These are phyloP conservation scores for Naegleria fowleri DNA, from an alignment of 208 protist species.

Conservation along the genomic window DNA sequence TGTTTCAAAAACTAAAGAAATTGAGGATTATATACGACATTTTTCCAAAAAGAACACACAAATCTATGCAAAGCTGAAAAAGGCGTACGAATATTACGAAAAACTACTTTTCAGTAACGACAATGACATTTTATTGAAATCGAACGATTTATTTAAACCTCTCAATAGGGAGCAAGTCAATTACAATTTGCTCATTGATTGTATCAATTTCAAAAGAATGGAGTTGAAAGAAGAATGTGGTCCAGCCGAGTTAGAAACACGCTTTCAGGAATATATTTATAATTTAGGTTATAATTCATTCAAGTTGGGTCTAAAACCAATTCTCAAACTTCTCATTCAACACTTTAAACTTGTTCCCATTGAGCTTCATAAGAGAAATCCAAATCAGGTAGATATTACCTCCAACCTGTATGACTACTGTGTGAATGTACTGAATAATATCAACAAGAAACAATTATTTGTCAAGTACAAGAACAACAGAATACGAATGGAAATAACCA, in stretches of 20 bases:
- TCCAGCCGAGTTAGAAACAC: background rate
- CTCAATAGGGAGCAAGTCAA: too few relatives aligned
- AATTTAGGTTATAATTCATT: background rate
- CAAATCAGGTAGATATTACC: background rate
- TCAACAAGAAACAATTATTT: background rate
- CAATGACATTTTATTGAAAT: background rate
- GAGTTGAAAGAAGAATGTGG: background rate
- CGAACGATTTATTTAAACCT: too few relatives aligned
- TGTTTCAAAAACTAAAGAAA: background rate
- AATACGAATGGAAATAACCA: background rate
- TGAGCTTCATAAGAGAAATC: background rate
- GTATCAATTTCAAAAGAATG: background rate
- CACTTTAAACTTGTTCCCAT: background rate
- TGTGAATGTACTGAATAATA: background rate
- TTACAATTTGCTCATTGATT: background rate
- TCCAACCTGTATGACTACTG: background rate
- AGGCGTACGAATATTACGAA: background rate
- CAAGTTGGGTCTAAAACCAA: background rate
- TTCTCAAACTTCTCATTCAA: background rate
- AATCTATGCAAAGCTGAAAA: background rate
- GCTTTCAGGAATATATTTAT: background rate
- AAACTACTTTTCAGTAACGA: background rate
- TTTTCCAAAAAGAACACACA: background rate
- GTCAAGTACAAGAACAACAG: background rate
- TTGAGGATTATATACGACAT: background rate